Percentiles rank a stretch among this genome's conserved stretches.
Evolutionary conservation across 495 filamentous ascomycete species (phyloP).

Genomic region (Parmelia sp.): DNA sequence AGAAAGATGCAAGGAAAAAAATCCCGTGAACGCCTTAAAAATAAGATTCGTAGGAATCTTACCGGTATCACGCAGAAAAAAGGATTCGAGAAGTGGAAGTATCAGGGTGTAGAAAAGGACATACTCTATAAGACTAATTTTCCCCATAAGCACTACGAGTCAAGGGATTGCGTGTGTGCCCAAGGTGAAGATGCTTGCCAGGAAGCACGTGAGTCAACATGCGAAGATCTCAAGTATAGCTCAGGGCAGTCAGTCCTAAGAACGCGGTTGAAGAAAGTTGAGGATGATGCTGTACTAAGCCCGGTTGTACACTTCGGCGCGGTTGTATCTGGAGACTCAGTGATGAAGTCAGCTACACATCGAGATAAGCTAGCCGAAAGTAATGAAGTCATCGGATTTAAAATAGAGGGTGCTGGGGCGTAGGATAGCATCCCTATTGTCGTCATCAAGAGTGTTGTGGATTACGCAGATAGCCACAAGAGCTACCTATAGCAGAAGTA

Average conservation of each 20-base stretch:
- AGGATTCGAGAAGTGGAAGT: constrained; percentile 12
- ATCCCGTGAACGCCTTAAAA: constrained; percentile 1
- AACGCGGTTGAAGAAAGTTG: background rate
- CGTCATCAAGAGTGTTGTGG: constrained; percentile 38
- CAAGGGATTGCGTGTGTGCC: constrained; percentile 13
- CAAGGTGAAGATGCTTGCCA: constrained; percentile 15
- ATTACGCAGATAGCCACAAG: constrained; percentile 43
- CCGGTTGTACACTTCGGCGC: constrained; percentile 25
- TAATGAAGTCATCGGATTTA: constrained; percentile 34
- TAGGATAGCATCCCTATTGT: constrained; percentile 34
- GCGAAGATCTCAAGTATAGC: constrained; percentile 13
- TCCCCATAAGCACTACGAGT: constrained; percentile 22
- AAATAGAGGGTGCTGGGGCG: constrained; percentile 43
- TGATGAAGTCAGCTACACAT: constrained; percentile 32
- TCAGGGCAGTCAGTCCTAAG: constrained; percentile 10
- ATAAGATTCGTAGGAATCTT: constrained; percentile 1
- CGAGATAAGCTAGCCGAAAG: constrained; percentile 24
- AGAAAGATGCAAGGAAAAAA: background rate
- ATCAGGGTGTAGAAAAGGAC: constrained; percentile 22
- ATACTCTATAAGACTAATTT: constrained; percentile 25
- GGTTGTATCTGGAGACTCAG: constrained; percentile 30
- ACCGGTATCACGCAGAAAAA: constrained; percentile 1
- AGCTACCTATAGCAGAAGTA: constrained; percentile 40
- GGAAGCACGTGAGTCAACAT: constrained; percentile 8
- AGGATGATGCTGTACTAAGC: background rate